phyloP scores from a whole-genome alignment of 106 monocot genomes.

The Ottelia alismoides region DNA sequence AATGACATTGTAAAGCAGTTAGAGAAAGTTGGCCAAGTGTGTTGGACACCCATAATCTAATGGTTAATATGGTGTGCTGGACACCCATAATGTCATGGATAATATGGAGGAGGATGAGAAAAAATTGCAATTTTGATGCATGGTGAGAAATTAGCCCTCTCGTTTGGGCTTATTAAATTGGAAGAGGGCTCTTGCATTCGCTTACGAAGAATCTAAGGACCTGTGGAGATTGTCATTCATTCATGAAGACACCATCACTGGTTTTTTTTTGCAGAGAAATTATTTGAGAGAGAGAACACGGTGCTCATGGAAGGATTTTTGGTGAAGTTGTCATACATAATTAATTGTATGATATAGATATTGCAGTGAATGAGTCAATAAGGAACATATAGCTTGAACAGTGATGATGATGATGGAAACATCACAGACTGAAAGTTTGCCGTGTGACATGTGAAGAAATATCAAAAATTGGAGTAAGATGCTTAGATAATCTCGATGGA shows the following conservation, averaged over 20 bases:
- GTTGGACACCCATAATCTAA: too few species aligned
- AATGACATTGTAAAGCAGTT: conserved; percentile 32
- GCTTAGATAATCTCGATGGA: too few species aligned
- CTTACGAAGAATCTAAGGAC: conserved; percentile 35
- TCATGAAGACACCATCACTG: conserved; percentile 28
- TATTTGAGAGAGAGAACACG: conserved; percentile 28
- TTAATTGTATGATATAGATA: too few species aligned
- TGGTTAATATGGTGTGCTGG: too few species aligned
- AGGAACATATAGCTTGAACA: too few species aligned
- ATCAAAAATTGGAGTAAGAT: too few species aligned
- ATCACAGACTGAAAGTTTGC: too few species aligned
- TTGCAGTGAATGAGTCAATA: too few species aligned
- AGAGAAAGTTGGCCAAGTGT: conserved; percentile 38
- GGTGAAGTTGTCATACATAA: too few species aligned
- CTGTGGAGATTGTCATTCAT: conserved; percentile 42
- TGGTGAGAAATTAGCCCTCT: conserved; percentile 59
- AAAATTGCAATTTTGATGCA: conserved; percentile 32
- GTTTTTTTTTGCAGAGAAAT: conserved; percentile 21
- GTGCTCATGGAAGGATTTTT: conserved; percentile 42
- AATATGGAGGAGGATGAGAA: conserved; percentile 55
- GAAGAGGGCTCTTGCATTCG: conserved; percentile 15
- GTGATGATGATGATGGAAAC: too few species aligned
- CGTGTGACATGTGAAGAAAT: too few species aligned
- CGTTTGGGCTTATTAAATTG: conserved; percentile 30
- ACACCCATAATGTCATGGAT: conserved; percentile 27